Base-by-base conservation (phyloP, 208 protist species). In the Leishmania tropica region DNA sequence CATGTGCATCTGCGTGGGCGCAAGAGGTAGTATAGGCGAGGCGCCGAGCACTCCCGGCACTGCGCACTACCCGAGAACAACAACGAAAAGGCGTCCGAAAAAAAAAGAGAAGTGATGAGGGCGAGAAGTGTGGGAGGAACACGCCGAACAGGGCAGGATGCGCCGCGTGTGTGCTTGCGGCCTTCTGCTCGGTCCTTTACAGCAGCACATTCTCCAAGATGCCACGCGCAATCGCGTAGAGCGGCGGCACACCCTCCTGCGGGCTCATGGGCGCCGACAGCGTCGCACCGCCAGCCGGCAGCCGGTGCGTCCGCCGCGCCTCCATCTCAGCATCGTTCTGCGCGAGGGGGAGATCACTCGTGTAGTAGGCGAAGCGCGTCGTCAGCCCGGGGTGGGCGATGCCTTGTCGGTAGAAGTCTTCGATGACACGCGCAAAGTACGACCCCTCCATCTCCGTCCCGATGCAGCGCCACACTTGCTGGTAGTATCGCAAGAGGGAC, bases 361-460 rank as follows among this genome's bases (percentile, higher is more conserved):
- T 95, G 88, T 96, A 98, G 91, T 97, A 98, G 42, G 92, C 89
- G 80, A 97, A 97, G 64, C 94, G 93, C 60, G 92, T 94, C 21
- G 71, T 85, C 24, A 98, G 83, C 53, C 89, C 78, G 15, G 75
- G 78, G 62, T 90, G 79, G 64, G 94, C 83, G 67, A 98, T 94
- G 45, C 93, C 95, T 79, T 93, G 92, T 3, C 92, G 91, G 75
- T 93, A 93, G 62, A 94, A 93, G 76, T 96, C 91, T 71, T 96
- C 91, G 64, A 96, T 96, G 54, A 93, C 92, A 8, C 94, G 88
- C 4, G 92, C 94, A 86, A 96, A 98, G 89, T 97, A 97, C 17
- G 86, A 94, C 54, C 92, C 94, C 87, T 98, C 93, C 95, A 98
- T 98, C 85, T 98, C 95, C 45, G 93, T 90, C 47, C 94, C 94